Evolutionary conservation across 768 basidiomycete genomes (phyloP).

Genomic region (Rhizopogon sp.): DNA sequence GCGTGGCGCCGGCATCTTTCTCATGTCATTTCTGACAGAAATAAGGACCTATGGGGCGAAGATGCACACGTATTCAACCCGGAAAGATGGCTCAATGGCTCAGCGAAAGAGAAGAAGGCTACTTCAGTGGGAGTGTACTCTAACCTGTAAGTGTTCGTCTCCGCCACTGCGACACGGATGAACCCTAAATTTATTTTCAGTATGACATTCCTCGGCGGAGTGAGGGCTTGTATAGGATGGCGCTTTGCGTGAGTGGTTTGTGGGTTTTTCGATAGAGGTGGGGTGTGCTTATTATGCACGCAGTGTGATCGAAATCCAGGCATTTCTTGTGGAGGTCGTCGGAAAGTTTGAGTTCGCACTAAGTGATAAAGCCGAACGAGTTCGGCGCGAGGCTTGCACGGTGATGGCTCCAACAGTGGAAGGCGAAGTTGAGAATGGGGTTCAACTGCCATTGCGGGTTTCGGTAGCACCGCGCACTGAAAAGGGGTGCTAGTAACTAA

Average conservation of each 20-base stretch:
- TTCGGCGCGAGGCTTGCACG: slow-evolving; percentile 33
- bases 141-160: slow-evolving; percentile 14
- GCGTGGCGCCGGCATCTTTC: background rate
- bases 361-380: slow-evolving; percentile 16
- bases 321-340: slow-evolving; percentile 46
- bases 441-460: slow-evolving; percentile 36
- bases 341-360: slow-evolving; percentile 42
- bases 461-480: background rate
- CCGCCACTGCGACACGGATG: background rate
- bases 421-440: slow-evolving; percentile 37
- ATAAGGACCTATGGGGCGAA: slow-evolving; percentile 24
- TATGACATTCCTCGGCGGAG: background rate
- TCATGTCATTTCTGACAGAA: slow-evolving; percentile 7
- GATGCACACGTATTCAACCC: slow-evolving; percentile 26
- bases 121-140: slow-evolving; percentile 14
- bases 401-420: slow-evolving; percentile 39
- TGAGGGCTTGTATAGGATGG: slow-evolving; percentile 5
- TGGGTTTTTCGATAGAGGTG: background rate
- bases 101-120: background rate
- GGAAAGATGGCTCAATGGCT: slow-evolving; percentile 19
- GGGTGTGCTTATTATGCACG: background rate
- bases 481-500: too few relatives aligned
- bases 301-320: slow-evolving; percentile 42
- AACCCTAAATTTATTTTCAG: background rate
- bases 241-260: slow-evolving; percentile 8